Base-by-base conservation (phyloP, 345 rosid species). In the Citrus mangshanensis region DNA sequence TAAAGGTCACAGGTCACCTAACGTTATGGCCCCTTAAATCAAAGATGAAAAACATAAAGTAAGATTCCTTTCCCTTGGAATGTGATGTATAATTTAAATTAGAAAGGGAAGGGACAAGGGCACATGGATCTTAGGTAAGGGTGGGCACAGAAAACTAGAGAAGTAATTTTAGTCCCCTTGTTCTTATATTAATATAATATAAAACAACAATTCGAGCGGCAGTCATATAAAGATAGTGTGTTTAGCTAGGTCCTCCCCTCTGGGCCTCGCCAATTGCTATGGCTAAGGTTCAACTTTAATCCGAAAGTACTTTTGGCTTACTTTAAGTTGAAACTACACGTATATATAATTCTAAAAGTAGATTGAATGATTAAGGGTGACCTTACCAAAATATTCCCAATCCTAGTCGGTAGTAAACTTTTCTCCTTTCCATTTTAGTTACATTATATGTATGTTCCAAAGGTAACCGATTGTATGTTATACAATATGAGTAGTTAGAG, bases 71-170 rank as follows among this genome's bases (percentile, higher is more conserved):
- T 85, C 88, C 71, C 73, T 80, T 70, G 35, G 37, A 68, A 21
- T 5, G 49, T 7, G 58, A 66, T 32, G 46, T 9, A 22, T 61
- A 16, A 30, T 16, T 32, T 21, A 38, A 18, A 30, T 71, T 28
- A 30, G 59, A 12, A 63, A 51, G 22, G 34, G 7, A 9, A 77
- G 35, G 46, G 90, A 77, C 87, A 82, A 72, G 25, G 72, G 79
- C 88, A 83, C 87, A 83, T 85, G 88, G 87, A 80, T 40, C 77
- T 54, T 78, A 35, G 56, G 60, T 56, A 56, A 63, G 82, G 73
- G 75, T 70, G 76, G 87, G 91, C 87, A 77, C 91, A 60, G 88
- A 87, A 85, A 77, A 80, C 84, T 42, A 85, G 61, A 83, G 24
- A 73, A 46, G 38, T 55, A 24, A 80, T 62, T 80, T 35, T n/a